Base-by-base conservation (phyloP, 768 basidiomycete species). In the Tephrocybe sp. region DNA sequence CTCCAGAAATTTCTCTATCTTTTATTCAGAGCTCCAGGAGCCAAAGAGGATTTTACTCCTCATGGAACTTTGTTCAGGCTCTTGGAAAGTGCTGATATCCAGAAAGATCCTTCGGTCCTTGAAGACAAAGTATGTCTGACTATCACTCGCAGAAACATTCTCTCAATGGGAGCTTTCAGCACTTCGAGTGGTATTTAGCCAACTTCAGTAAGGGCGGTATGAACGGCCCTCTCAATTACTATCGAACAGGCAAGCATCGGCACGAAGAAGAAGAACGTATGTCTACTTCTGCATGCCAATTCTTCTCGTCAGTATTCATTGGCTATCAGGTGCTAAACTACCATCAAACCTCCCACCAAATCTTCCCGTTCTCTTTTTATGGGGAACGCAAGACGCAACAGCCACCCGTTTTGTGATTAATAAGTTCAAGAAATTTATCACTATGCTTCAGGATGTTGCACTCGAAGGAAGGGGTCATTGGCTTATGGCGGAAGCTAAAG, bases 151-250 rank as follows among this genome's bases (percentile, higher is more conserved):
- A 10, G n/a, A 36, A 9, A 27, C 4, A 23, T 45, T 36, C 10
- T 36, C 30, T 42, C 25, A 24, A 43, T 4, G n/a, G 16, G 19
- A n/a, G 12, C 37, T 56, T 34, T 16, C 57, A 86, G 84, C 86
- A 88, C 58, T 64, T 79, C 15, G 61, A 74, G 18, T 77, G 77
- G 52, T 83, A 86, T 56, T 19, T 71, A 13, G 61, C 71, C 4
- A 65, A 76, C 48, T 73, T 80, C 16, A 54, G 65, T 21, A 69
- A 73, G 45, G 77, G 77, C 15, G 55, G 55, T 12, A 81, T 91
- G 80, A 70, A 73, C 16, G 87, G 86, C 2, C 86, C 88, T 3
- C 64, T 89, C n/a, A 86, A 85, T 49, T 91, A 88, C 61, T 91
- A 90, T 55, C 78, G 87, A 25, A 88, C 85, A 1, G 63, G 69